Conservation (phyloP, 768 basidiomycete genomes). For the Pholiota molesta region DNA sequence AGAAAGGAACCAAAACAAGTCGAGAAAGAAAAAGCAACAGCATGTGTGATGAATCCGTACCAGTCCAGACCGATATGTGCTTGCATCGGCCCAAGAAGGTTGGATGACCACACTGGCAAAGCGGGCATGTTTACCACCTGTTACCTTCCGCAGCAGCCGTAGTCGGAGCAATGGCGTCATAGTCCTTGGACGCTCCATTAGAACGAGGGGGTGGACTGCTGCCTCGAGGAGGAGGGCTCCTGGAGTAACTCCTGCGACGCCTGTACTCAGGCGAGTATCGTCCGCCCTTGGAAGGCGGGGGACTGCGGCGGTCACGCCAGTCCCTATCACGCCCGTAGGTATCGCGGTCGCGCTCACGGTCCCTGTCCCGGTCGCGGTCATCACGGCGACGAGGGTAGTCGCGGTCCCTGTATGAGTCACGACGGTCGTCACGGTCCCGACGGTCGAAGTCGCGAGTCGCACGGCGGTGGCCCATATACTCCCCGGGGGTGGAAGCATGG, state of each 20-base stretch:
- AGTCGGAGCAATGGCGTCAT: constrained; percentile 40
- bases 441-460: constrained; percentile 42
- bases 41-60: constrained; percentile 52
- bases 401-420: constrained; percentile 38
- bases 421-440: constrained; percentile 35
- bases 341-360: constrained; percentile 59
- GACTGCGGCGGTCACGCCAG: constrained; percentile 83
- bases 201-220: constrained; percentile 49
- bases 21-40: constrained; percentile 3
- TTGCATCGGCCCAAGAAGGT: constrained; percentile 23
- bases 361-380: constrained; percentile 55
- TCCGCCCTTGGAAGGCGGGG: constrained; percentile 60
- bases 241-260: constrained; percentile 75
- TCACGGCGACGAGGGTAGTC: constrained; percentile 41
- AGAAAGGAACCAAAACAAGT: constrained; percentile 10
- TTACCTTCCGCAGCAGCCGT: constrained; percentile 40
- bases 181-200: constrained; percentile 39
- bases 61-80: constrained; percentile 31
- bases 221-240: constrained; percentile 80
- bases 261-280: constrained; percentile 80
- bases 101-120: constrained; percentile 9
- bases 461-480: constrained; percentile 94
- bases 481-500: constrained; percentile 95
- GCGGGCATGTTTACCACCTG: constrained; percentile 61
- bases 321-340: constrained; percentile 75